Base-by-base conservation (phyloP, 352 stramenopile genomes). In the Globisporangium alternatum region DNA sequence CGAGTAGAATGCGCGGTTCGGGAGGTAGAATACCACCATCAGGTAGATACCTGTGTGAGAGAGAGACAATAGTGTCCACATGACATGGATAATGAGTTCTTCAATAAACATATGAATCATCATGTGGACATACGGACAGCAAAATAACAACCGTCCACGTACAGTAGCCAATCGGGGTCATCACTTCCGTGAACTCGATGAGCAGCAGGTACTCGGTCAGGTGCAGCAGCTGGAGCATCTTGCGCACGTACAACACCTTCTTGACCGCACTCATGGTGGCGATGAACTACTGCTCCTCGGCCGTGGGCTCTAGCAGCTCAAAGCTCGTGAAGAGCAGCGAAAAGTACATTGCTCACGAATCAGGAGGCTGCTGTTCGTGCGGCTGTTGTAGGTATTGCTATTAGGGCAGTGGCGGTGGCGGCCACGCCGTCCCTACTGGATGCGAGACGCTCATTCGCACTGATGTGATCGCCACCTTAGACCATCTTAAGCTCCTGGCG, bases 1-100 rank as follows among this genome's bases (percentile, higher is more conserved):
- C 2, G 67, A 57, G 57, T 78, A 80, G 49, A 69, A 80, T 0
- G 51, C 51, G 3, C 67, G 65, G 47, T 81, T 81, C 1, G 67
- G 67, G 0, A 81, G 56, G 28, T 79, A 58, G 52, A 71, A 82
- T 59, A 78, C 66, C 37, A 63, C 37, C 3, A 69, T 52, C 5
- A 70, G 64, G 56, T 84, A 81, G 0, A 56, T 21, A 5, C 60
- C 74, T 80, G 15, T 33, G 33, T n/a, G 6, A 21, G n/a, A 25
- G 2, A 37, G 30, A n/a, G 15, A n/a, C 39, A 19, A 47, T 5
- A 47, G 3, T 47, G 41, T 21, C 41, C 41, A 53, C 3, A 43
- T 25, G 31, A 44, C 6, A 54, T 31, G 39, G 5, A 47, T 17
- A 47, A 22, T 47, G 41, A 21, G 17, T 6, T 21, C 41, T 21